These are phyloP conservation scores for Acacia concinna DNA, from an alignment of 331 rosid species.

Conservation along the genomic window DNA sequence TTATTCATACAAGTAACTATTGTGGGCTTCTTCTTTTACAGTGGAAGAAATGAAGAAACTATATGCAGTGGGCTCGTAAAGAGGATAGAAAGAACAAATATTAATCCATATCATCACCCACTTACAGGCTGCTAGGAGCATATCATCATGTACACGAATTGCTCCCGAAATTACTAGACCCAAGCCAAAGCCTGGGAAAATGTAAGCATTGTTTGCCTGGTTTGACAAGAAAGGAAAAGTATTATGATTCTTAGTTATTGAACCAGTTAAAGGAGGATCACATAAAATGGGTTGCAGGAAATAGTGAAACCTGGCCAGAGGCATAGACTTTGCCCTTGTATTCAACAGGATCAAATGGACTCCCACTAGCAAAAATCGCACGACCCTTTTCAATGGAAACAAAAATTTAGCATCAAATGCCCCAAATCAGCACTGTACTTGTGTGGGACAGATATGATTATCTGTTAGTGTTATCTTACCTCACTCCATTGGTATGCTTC, in stretches of 20 bases:
- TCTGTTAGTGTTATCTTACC: constrained; percentile 46
- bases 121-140: constrained; percentile 99
- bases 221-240: constrained; percentile 33
- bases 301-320: constrained; percentile 78
- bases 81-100: constrained; percentile 11
- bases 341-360: constrained; percentile 86
- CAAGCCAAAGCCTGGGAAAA: constrained; percentile 90
- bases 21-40: background rate
- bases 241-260: background rate
- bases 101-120: constrained; percentile 19
- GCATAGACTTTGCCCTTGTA: constrained; percentile 56
- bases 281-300: constrained; percentile 1
- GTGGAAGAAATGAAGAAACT: background rate
- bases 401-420: background rate
- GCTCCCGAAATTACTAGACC: constrained; percentile 91
- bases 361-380: constrained; percentile 90
- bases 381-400: constrained; percentile 54
- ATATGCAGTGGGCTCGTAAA: background rate
- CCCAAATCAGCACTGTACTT: background rate
- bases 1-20: background rate
- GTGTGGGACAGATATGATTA: background rate
- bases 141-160: constrained; percentile 85
- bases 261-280: constrained; percentile 1
- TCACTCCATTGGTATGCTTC: constrained; percentile 93
- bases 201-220: constrained; percentile 94